These are phyloP conservation scores for Cyclostephanos tholiformis DNA, from an alignment of 108 stramenopile genomes.

Conservation along the genomic window DNA sequence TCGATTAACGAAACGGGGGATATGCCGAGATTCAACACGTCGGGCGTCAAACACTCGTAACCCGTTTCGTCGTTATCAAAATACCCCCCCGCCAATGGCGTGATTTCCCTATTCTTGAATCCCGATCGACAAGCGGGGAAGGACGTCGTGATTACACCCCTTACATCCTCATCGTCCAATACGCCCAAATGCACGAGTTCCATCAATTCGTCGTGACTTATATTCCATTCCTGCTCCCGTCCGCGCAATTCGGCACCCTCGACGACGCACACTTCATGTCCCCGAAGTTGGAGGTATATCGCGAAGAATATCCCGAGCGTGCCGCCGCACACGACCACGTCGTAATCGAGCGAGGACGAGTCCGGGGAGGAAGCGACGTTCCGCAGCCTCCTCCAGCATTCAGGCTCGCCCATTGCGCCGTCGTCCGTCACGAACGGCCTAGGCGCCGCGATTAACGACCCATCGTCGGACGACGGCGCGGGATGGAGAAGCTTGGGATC, in stretches of 20 bases:
- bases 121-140: conserved; percentile 80
- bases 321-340: conserved; percentile 90
- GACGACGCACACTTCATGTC: conserved; percentile 75
- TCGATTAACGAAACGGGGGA: conserved; percentile 68
- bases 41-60: conserved; percentile 74
- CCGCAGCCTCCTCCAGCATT: conserved; percentile 71
- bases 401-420: conserved; percentile 63
- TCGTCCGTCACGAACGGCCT: conserved; percentile 71
- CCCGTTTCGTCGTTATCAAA: conserved; percentile 80
- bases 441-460: too few relatives aligned
- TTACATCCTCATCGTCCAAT: conserved; percentile 77
- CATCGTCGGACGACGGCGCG: background rate
- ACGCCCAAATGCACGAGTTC: conserved; percentile 81
- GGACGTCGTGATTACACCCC: conserved; percentile 73
- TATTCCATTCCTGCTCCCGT: conserved; percentile 95
- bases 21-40: conserved; percentile 81
- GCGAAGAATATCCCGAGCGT: conserved; percentile 94
- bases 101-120: conserved; percentile 69
- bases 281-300: conserved; percentile 73
- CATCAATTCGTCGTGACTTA: conserved; percentile 81
- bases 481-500: conserved; percentile 32
- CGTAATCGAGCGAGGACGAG: conserved; percentile 62
- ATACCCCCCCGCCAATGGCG: conserved; percentile 72
- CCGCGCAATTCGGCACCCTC: conserved; percentile 84
- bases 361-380: background rate